A percentile compares a stretch with the other conserved stretches of the same genome.
Conservation (phyloP, 495 filamentous ascomycete genomes). For the Lophiostoma macrostomum region DNA sequence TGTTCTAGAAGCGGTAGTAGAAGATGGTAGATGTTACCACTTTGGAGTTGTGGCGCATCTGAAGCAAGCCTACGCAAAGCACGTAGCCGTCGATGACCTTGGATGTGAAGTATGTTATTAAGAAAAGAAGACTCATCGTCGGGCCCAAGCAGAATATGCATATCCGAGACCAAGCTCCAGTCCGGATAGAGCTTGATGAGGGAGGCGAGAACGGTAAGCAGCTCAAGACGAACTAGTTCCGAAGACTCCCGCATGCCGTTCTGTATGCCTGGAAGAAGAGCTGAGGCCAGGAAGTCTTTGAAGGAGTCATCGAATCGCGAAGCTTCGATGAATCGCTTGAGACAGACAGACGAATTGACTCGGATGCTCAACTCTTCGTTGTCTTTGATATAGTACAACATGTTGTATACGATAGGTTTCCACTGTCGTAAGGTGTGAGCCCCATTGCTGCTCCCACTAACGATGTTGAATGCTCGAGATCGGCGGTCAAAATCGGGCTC, state of each 20-base stretch:
- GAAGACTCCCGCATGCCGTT: conserved; percentile 69
- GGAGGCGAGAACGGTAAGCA: conserved; percentile 71
- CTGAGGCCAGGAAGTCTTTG: conserved; percentile 53
- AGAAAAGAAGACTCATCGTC: conserved; percentile 94
- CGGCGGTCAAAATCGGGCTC: conserved; percentile 84
- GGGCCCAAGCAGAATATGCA: conserved; percentile 68
- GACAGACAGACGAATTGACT: conserved; percentile 73
- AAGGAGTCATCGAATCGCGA: conserved; percentile 45
- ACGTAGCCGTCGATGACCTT: conserved; percentile 79
- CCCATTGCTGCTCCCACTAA: conserved; percentile 56
- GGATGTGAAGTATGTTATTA: conserved; percentile 85
- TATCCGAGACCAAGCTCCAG: conserved; percentile 68
- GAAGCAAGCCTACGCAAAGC: conserved; percentile 73
- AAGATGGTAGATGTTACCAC: conserved; percentile 76
- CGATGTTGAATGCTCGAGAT: conserved; percentile 67
- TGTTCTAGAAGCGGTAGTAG: conserved; percentile 91
- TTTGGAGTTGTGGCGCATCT: conserved; percentile 61
- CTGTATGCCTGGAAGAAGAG: conserved; percentile 73
- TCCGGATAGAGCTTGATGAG: conserved; percentile 67
- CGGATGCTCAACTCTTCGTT: conserved; percentile 84
- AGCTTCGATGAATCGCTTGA: conserved; percentile 76
- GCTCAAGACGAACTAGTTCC: conserved; percentile 80
- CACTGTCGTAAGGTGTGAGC: conserved; percentile 72
- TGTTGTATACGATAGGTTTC: conserved; percentile 85
- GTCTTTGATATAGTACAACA: conserved; percentile 82